Percentiles rank a stretch among this genome's conserved stretches.
Conservation (phyloP, 1,284 basidiomycete genomes). For the Boletus sp. region DNA sequence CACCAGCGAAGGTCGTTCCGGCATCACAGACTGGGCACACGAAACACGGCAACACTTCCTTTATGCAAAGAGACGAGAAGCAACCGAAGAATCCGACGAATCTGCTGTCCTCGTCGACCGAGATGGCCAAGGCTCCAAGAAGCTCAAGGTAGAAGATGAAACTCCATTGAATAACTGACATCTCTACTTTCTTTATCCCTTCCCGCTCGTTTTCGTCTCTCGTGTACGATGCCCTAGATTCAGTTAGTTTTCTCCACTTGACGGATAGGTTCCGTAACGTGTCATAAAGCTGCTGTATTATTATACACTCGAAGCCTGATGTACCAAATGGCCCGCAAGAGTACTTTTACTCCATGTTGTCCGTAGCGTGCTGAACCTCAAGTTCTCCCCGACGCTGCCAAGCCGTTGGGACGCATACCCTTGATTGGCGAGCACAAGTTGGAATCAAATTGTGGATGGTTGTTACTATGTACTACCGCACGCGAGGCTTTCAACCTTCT, state of each 20-base stretch:
- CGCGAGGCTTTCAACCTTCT: no score
- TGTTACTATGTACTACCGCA: no score
- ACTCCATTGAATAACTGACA: slow-evolving; percentile 3
- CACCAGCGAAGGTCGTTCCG: slow-evolving; percentile 33
- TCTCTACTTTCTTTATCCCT: background rate
- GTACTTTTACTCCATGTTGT: no score
- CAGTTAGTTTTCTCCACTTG: background rate
- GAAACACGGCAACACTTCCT: slow-evolving; percentile 32
- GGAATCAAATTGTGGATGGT: no score
- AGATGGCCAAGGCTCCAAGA: slow-evolving; percentile 18
- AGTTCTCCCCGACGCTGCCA: no score
- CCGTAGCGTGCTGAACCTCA: no score
- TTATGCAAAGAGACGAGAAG: slow-evolving; percentile 15
- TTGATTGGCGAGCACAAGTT: no score
- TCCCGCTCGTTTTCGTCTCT: background rate
- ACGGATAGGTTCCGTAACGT: slow-evolving; percentile 2
- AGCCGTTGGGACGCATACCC: no score
- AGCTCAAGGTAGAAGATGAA: slow-evolving; percentile 29
- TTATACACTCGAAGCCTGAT: slow-evolving; percentile 8
- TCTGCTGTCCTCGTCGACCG: slow-evolving; percentile 24
- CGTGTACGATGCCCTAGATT: background rate
- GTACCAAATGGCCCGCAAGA: slow-evolving; percentile 11
- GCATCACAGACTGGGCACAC: slow-evolving; percentile 35
- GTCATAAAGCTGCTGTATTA: slow-evolving; percentile 16
- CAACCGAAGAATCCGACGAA: slow-evolving; percentile 22